These are phyloP conservation scores for Scedosporium aurantiacum DNA, from an alignment of 2,329 filamentous ascomycete species.

Conservation along the genomic window DNA sequence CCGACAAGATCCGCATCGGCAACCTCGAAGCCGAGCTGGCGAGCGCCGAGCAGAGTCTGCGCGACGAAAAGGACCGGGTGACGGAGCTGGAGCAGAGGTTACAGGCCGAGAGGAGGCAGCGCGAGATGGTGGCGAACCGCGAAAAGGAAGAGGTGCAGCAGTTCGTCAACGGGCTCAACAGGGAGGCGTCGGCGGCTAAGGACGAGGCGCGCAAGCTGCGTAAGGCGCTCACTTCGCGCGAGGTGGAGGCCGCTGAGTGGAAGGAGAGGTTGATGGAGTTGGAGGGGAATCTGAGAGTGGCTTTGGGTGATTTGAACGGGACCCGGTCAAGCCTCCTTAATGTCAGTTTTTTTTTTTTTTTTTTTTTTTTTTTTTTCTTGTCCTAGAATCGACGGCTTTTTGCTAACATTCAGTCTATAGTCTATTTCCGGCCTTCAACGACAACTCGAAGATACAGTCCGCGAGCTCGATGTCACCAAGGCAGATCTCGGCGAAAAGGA, in stretches of 20 bases:
- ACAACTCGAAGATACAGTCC: conserved; percentile 72
- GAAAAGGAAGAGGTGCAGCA: conserved; percentile 95
- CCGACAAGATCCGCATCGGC: conserved; percentile 94
- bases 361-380: neutral
- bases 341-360: conserved; percentile 30
- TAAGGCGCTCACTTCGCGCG: conserved; percentile 70
- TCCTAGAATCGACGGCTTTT: neutral
- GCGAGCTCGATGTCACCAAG: conserved; percentile 71
- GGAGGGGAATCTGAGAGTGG: conserved; percentile 77
- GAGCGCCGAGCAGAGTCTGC: conserved; percentile 65
- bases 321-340: conserved; percentile 77
- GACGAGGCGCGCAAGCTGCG: conserved; percentile 75
- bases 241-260: conserved; percentile 83
- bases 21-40: conserved; percentile 79
- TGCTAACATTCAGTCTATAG: conserved; percentile 24
- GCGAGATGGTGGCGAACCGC: conserved; percentile 73
- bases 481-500: conserved; percentile 81
- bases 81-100: conserved; percentile 66
- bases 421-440: conserved; percentile 79
- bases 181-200: conserved; percentile 68
- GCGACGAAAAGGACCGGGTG: conserved; percentile 71
- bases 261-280: conserved; percentile 84
- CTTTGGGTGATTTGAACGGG: conserved; percentile 77
- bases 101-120: conserved; percentile 69
- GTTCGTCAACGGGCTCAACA: conserved; percentile 84